Percentiles rank a stretch among this genome's conserved stretches.
phyloP scores from a whole-genome alignment of 2,329 filamentous ascomycete genomes.

The Colletotrichum noveboracense region DNA sequence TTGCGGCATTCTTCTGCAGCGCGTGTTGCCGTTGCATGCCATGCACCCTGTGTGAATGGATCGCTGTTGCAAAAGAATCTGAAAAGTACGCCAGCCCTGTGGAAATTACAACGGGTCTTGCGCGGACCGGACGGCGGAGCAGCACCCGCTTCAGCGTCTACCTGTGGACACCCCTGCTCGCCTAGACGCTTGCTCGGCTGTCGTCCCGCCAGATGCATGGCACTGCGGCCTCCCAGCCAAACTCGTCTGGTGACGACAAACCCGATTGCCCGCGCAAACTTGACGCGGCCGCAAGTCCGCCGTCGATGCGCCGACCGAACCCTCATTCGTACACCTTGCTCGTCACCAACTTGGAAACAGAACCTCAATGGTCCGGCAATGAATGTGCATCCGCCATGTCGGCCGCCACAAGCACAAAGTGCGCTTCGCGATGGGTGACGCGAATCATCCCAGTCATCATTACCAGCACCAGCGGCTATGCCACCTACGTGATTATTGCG shows the following conservation, averaged over 20 bases:
- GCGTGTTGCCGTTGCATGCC: background rate
- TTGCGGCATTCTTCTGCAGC: background rate
- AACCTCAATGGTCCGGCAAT: background rate
- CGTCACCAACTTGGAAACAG: background rate
- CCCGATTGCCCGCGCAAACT: background rate
- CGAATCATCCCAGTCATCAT: constrained; percentile 75
- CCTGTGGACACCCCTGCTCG: background rate
- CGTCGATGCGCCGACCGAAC: background rate
- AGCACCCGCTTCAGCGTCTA: background rate
- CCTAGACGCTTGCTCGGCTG: background rate
- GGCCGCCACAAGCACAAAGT: constrained; percentile 35
- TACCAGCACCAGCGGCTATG: constrained; percentile 68
- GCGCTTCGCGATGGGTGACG: constrained; percentile 63
- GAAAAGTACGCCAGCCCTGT: background rate
- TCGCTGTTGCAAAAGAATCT: background rate
- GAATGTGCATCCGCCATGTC: constrained; percentile 16
- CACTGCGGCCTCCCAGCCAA: background rate
- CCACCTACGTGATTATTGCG: constrained; percentile 73
- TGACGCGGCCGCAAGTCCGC: background rate
- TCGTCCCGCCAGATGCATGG: background rate
- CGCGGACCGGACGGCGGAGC: background rate
- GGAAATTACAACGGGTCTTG: background rate
- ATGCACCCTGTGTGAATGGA: background rate
- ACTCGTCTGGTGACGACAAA: background rate
- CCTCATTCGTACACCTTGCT: background rate